phyloP scores from a whole-genome alignment of 129 eudicot genomes.

The Flaveria trinervia region DNA sequence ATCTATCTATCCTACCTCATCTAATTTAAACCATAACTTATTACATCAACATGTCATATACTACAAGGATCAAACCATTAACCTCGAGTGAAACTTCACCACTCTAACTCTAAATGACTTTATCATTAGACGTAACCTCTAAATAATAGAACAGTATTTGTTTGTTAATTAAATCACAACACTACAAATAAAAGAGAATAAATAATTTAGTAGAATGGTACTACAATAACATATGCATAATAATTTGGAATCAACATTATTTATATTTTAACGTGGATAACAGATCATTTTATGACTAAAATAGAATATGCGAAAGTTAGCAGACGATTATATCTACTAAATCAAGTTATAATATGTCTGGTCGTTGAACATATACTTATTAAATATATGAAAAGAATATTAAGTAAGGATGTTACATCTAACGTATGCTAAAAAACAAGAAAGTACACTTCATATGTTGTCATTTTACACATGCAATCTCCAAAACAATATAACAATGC shows the following conservation, averaged over 20 bases:
- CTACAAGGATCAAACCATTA: too few species aligned
- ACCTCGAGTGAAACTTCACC: too few species aligned
- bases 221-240: background rate
- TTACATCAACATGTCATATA: too few species aligned
- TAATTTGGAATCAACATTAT: background rate
- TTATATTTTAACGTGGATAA: conserved; percentile 21
- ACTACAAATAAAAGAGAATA: background rate
- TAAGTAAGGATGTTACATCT: background rate
- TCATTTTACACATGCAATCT: background rate
- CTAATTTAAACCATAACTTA: too few species aligned
- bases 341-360: background rate
- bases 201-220: too few species aligned
- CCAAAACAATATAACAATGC: background rate
- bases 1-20: too few species aligned
- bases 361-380: background rate
- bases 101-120: too few species aligned
- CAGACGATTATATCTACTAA: background rate
- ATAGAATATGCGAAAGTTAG: background rate
- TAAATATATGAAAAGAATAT: background rate
- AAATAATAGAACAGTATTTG: too few species aligned
- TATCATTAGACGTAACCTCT: too few species aligned
- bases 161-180: too few species aligned
- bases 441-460: background rate
- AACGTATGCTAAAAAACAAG: background rate
- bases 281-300: conserved; percentile 15